Base-by-base conservation (phyloP, 306 rosid species). In the Quercus aquifolioides region DNA sequence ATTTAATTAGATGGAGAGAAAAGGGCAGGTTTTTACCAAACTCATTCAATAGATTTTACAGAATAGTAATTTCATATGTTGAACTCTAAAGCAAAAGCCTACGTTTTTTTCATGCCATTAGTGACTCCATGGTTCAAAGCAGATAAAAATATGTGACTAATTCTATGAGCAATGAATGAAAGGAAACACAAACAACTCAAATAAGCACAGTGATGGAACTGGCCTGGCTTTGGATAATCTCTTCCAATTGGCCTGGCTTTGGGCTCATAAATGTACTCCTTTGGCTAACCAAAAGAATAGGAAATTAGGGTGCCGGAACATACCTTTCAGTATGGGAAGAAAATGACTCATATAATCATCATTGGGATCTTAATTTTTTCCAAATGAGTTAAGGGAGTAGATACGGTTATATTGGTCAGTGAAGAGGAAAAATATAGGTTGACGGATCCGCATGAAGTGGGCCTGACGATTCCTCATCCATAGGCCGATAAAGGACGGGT, bases 281-380 rank as follows among this genome's bases (percentile, higher is more conserved):
- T 91, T 10, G 99, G 99, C 52, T 21, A 38, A 71, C 78, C 28
- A 58, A 79, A 60, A 64, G 38, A 86, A 82, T 52, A 62, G 46
- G 33, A 80, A 80, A 13, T 55, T 74, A 81, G 75, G 55, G 74
- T 28, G 71, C 21, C 23, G 38, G 23, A 75, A 35, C 26, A 5
- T 81, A 92, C 95, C 97, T 85, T 85, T 88, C 57, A 87, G 80
- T 59, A 87, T 82, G 1, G 98, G 98, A 75, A 94, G 92, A 90
- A 94, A 94, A 80, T 92, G 90, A 81, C 95, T 84, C 77, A 94
- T 88, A 83, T 75, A 94, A 63, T 94, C 91, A 7, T 97, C 98
- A 75, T 87, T 85, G n/a, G 95, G 90, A 74, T 94, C 98, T 75
- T 90, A 91, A 87, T 94, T 94, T 90, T 92, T 94, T n/a, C 98